Conservation (phyloP, 441 rosid species). For the Gossypium laxum region DNA sequence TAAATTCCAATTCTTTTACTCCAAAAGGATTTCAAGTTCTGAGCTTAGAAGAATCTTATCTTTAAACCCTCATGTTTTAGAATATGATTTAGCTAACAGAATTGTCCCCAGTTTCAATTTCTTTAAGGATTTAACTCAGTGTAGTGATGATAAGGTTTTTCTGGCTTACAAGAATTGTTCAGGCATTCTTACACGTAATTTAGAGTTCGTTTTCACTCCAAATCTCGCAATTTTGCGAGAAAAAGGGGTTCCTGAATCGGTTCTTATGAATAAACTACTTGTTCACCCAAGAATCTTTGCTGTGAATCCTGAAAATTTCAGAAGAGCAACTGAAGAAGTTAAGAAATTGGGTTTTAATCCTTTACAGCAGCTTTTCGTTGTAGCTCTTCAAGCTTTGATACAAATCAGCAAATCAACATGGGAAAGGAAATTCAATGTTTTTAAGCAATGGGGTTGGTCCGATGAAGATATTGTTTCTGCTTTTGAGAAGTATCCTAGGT, state of each 20-base stretch:
- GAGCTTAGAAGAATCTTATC: conserved; percentile 13
- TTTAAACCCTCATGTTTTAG: background rate
- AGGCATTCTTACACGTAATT: background rate
- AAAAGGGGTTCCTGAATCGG: conserved; percentile 13
- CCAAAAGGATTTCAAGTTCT: conserved; percentile 1
- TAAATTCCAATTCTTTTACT: background rate
- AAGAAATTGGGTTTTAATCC: conserved; percentile 20
- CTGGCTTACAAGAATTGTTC: background rate
- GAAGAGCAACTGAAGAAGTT: conserved; percentile 11
- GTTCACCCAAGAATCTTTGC: background rate
- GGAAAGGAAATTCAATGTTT: conserved; percentile 15
- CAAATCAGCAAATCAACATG: conserved; percentile 6
- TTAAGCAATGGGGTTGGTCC: conserved; percentile 26
- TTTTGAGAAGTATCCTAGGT: conserved; percentile 20
- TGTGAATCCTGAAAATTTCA: background rate
- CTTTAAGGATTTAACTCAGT: conserved; percentile 8
- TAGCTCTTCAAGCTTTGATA: background rate
- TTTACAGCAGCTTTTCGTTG: background rate
- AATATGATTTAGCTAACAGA: background rate
- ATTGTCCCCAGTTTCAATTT: conserved; percentile 17
- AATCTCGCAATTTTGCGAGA: conserved; percentile 9
- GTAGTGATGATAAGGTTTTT: conserved; percentile 1
- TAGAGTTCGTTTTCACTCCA: background rate
- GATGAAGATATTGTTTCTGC: conserved; percentile 17
- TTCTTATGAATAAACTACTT: background rate